Percentiles rank a stretch among this genome's conserved stretches.
Conservation (phyloP, 208 protist genomes). For the Trichomonas gallinae region DNA sequence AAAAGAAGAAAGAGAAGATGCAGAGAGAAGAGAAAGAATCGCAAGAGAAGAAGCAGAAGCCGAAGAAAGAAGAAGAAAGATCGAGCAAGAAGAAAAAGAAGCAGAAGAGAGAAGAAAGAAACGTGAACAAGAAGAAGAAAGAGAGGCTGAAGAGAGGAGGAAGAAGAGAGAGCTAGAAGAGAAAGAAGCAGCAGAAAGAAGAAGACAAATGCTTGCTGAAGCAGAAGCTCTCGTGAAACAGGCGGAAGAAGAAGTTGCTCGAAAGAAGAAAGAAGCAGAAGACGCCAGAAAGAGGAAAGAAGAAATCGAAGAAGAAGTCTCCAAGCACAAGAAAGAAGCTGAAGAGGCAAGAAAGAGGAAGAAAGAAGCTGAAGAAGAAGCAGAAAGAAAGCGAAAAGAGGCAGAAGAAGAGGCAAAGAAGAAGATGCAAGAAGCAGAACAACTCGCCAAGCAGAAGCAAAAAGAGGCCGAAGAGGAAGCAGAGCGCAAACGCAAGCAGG, state of each 20-base stretch:
- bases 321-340: not conserved
- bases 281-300: not conserved
- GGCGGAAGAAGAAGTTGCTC: not conserved
- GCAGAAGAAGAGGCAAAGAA: not conserved
- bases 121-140: not conserved
- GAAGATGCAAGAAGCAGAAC: not conserved
- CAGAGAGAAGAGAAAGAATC: not conserved
- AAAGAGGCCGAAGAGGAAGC: not conserved
- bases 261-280: not conserved
- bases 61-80: not conserved
- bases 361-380: not conserved
- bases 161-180: not conserved
- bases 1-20: not conserved
- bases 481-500: not conserved
- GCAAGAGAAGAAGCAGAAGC: not conserved
- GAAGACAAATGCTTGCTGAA: not conserved
- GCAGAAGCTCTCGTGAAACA: not conserved
- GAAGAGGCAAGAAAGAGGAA: not conserved
- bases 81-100: not conserved
- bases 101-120: not conserved
- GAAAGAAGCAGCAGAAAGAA: not conserved
- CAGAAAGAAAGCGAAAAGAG: not conserved
- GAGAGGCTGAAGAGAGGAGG: not conserved
- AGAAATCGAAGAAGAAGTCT: not conserved
- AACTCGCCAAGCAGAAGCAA: not conserved